phyloP scores from a whole-genome alignment of 1,139 yeast species.

The Candida dubliniensis region DNA sequence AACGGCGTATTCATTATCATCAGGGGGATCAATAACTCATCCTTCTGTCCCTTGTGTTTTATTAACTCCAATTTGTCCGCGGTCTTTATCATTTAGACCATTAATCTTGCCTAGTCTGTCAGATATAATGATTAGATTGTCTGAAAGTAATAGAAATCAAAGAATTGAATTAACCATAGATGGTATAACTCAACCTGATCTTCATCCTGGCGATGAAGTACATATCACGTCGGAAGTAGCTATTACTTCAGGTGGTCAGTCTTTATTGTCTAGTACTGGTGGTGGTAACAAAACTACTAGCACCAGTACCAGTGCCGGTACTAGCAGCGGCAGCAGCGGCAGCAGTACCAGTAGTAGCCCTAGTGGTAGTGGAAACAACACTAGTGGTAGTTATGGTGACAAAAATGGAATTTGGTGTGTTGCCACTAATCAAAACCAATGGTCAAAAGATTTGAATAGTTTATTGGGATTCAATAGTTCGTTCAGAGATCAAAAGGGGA shows the following conservation, averaged over 20 bases:
- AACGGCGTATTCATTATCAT: constrained; percentile 85
- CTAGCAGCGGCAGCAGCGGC: too few relatives aligned
- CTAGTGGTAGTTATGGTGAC: constrained; percentile 38
- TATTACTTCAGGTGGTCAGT: constrained; percentile 4
- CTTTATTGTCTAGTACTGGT: background rate
- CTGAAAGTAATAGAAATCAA: constrained; percentile 45
- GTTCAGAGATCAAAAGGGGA: constrained; percentile 41
- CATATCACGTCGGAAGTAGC: constrained; percentile 48
- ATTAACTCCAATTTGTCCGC: constrained; percentile 86
- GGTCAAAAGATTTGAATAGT: constrained; percentile 89
- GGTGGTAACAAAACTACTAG: too few relatives aligned
- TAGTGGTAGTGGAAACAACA: too few relatives aligned
- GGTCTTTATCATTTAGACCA: constrained; percentile 86
- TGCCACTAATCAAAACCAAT: constrained; percentile 77
- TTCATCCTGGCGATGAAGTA: constrained; percentile 76
- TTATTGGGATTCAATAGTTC: constrained; percentile 85
- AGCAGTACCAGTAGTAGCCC: too few relatives aligned
- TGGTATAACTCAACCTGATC: constrained; percentile 70
- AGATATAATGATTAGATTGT: constrained; percentile 65
- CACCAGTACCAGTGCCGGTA: too few relatives aligned
- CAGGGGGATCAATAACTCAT: constrained; percentile 92
- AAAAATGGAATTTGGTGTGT: constrained; percentile 84
- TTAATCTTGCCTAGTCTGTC: constrained; percentile 73
- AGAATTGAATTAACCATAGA: constrained; percentile 67
- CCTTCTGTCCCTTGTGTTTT: constrained; percentile 83